Evolutionary conservation across 208 protist species (phyloP).

Genomic region (Tritrichomonas foetus): DNA sequence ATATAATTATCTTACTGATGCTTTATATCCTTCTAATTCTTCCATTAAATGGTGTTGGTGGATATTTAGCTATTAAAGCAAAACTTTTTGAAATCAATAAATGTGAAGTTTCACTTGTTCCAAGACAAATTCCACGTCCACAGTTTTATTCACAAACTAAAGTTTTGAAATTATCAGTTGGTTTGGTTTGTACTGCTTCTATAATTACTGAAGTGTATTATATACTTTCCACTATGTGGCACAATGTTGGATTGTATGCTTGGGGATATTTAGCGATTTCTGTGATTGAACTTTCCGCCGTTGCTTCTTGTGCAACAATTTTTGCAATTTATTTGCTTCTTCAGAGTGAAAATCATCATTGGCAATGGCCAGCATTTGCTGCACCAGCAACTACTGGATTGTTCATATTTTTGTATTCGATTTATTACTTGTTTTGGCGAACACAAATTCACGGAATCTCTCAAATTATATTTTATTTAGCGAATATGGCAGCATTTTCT

Average conservation of each 20-base stretch:
- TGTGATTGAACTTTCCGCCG: neutral
- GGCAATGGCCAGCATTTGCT: constrained; percentile 24
- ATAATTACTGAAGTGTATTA: neutral
- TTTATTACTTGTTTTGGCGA: neutral
- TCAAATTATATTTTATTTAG: too few species aligned
- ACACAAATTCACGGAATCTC: too few species aligned
- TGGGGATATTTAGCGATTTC: neutral
- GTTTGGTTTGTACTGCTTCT: neutral
- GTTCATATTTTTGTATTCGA: neutral
- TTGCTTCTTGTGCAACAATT: neutral
- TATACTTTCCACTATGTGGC: neutral
- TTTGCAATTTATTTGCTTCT: neutral
- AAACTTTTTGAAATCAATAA: neutral
- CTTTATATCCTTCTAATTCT: neutral
- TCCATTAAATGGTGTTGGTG: neutral
- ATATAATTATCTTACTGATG: neutral
- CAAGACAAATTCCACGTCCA: neutral
- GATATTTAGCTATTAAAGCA: neutral
- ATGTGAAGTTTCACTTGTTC: constrained; percentile 4
- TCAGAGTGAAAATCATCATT: neutral
- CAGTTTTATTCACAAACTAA: neutral
- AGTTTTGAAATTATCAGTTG: neutral
- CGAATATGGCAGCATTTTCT: too few species aligned
- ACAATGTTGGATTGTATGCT: neutral
- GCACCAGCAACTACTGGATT: neutral